Base-by-base conservation (phyloP, 768 basidiomycete species). In the Kwoniella sp. region DNA sequence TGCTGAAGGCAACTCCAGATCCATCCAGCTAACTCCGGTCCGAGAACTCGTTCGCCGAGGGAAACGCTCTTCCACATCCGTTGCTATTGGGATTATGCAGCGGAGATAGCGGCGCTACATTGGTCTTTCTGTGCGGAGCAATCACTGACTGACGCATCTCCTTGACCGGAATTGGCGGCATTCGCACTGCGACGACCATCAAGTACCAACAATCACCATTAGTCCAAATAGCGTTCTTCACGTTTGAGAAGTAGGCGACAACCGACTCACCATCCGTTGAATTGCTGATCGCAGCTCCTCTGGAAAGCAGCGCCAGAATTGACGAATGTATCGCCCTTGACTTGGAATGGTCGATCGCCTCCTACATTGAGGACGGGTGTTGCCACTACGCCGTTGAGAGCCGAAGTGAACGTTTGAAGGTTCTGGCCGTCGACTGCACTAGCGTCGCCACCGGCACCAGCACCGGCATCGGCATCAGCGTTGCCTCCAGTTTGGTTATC, bases 201-300 rank as follows among this genome's bases (percentile, higher is more conserved):
- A 6, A 6, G 7, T 33, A 13, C 13, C 33, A 33, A 13, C 33
- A 13, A 33, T 33, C 33, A n/a, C n/a, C n/a, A n/a, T n/a, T n/a
- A n/a, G n/a, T n/a, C n/a, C n/a, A n/a, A n/a, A n/a, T n/a, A n/a
- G n/a, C n/a, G n/a, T n/a, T n/a, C n/a, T n/a, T n/a, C n/a, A n/a
- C n/a, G n/a, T n/a, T n/a, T n/a, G n/a, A n/a, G n/a, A n/a, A 33
- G 33, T 33, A 33, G 5, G 7, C 33, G 33, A 6, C 7, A 33
- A 33, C 33, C 17, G n/a, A 58, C 66, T 59, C 27, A 68, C 62
- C 86, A 87, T 33, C 74, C 60, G 77, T 86, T 86, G 73, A 86
- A 83, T 75, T 86, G 85, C 40, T 85, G 82, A 68, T 85, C 85
- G 77, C 86, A 87, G 1, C 85, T 85, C 29, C 86, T 84, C 22